These are phyloP conservation scores for Penicillium diatomitis DNA, from an alignment of 495 filamentous ascomycete genomes.

Conservation along the genomic window DNA sequence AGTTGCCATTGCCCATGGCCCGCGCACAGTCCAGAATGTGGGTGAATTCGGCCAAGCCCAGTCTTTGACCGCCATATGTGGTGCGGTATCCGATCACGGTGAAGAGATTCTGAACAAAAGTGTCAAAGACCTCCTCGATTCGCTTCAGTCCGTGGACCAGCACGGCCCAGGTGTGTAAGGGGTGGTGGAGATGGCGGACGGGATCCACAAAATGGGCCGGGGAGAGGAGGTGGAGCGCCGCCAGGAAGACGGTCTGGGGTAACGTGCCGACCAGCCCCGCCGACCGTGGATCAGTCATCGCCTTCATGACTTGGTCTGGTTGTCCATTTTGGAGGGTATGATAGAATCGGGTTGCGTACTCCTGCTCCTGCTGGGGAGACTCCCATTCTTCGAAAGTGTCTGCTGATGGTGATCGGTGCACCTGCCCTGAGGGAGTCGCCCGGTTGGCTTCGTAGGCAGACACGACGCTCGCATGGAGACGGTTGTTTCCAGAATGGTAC, in stretches of 20 bases:
- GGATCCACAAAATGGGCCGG: conserved; percentile 37
- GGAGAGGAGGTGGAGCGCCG: conserved; percentile 29
- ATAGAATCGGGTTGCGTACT: conserved; percentile 17
- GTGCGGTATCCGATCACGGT: conserved; percentile 29
- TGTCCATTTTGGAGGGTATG: conserved; percentile 24
- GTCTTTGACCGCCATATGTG: conserved; percentile 6
- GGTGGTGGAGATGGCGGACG: conserved; percentile 39
- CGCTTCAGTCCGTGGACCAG: conserved; percentile 15
- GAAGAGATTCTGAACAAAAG: conserved; percentile 31
- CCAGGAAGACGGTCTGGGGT: conserved; percentile 27
- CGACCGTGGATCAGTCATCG: conserved; percentile 24
- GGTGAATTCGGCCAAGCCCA: conserved; percentile 43
- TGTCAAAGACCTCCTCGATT: conserved; percentile 24
- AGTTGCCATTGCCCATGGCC: conserved; percentile 33
- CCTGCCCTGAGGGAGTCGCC: no score
- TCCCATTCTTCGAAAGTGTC: conserved; percentile 1
- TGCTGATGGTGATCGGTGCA: background rate
- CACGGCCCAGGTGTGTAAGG: conserved; percentile 35
- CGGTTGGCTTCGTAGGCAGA: background rate
- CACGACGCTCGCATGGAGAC: background rate
- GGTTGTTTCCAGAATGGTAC: conserved; percentile 1
- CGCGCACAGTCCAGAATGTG: conserved; percentile 48
- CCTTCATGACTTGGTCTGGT: conserved; percentile 31
- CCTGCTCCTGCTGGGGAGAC: conserved; percentile 4
- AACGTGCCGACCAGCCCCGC: conserved; percentile 23